These are phyloP conservation scores for Acacia pycnantha DNA, from an alignment of 331 rosid species.

Conservation along the genomic window DNA sequence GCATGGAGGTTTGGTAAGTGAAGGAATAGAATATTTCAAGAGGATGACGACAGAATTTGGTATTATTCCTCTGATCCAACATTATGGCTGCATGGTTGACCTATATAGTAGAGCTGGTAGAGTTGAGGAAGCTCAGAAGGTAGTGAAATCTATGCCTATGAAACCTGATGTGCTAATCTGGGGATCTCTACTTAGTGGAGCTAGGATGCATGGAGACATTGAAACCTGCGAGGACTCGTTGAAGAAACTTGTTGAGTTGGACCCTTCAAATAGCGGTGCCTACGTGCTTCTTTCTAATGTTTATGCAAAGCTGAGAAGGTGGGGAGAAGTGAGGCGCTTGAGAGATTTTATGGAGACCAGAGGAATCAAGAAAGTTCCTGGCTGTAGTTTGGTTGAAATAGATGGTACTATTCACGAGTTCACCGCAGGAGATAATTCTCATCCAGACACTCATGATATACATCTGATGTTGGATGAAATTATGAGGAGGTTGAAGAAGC, in stretches of 20 bases:
- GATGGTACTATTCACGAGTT: slow-evolving; percentile 51
- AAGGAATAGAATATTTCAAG: slow-evolving; percentile 41
- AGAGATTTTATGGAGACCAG: slow-evolving; percentile 37
- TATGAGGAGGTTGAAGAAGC: slow-evolving; percentile 35
- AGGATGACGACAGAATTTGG: slow-evolving; percentile 47
- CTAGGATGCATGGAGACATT: slow-evolving; percentile 42
- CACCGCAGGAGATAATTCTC: slow-evolving; percentile 48
- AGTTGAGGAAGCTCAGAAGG: slow-evolving; percentile 38
- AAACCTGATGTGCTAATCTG: slow-evolving; percentile 43
- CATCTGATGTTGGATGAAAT: slow-evolving; percentile 55
- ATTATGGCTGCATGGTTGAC: slow-evolving; percentile 61
- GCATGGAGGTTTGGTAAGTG: slow-evolving; percentile 42
- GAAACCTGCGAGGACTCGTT: slow-evolving; percentile 38
- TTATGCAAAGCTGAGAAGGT: slow-evolving; percentile 40
- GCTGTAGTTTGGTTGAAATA: slow-evolving; percentile 60
- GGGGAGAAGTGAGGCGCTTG: slow-evolving; percentile 36
- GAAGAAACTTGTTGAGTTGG: slow-evolving; percentile 43
- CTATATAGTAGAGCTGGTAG: slow-evolving; percentile 48
- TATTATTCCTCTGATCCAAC: slow-evolving; percentile 48
- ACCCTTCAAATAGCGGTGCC: slow-evolving; percentile 44
- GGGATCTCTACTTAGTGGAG: slow-evolving; percentile 48
- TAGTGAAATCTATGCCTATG: slow-evolving; percentile 43
- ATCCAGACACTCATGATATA: slow-evolving; percentile 41
- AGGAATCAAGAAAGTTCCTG: slow-evolving; percentile 58
- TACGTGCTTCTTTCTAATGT: slow-evolving; percentile 52